Conservation (phyloP, 768 basidiomycete species). For the Xanthoconium purpureum region DNA sequence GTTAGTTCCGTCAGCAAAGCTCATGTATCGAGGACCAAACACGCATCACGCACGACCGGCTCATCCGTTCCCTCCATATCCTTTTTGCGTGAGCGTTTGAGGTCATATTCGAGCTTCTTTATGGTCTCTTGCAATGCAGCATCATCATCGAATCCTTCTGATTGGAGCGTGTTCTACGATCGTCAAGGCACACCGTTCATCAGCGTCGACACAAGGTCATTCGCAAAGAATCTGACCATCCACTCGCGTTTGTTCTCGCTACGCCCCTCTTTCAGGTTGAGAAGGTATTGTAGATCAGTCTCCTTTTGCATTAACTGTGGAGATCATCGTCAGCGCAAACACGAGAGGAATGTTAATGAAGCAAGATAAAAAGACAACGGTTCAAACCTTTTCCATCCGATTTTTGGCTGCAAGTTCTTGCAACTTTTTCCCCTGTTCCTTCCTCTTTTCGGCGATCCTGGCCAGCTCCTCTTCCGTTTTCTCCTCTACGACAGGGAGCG, state of each 20-base stretch:
- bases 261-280: conserved; percentile 61
- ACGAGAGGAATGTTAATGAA: background rate
- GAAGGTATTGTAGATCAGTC: conserved; percentile 62
- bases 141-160: conserved; percentile 76
- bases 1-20: background rate
- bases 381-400: conserved; percentile 74
- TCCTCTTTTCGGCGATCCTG: conserved; percentile 70
- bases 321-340: background rate
- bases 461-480: conserved; percentile 91
- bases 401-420: conserved; percentile 90
- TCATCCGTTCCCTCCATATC: conserved; percentile 74
- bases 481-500: conserved; percentile 59
- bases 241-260: conserved; percentile 70
- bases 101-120: conserved; percentile 78
- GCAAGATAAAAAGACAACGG: background rate
- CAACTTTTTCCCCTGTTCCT: conserved; percentile 82
- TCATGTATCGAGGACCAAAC: background rate
- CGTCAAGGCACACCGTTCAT: background rate
- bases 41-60: conserved; percentile 37
- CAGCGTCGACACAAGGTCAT: background rate
- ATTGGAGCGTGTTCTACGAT: conserved; percentile 52
- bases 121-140: conserved; percentile 75
- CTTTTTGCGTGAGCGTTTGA: conserved; percentile 79
- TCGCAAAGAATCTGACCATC: conserved; percentile 43
- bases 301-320: conserved; percentile 72